Base-by-base conservation (phyloP, 73 alveolate species). In the Paramecium bursaria region DNA sequence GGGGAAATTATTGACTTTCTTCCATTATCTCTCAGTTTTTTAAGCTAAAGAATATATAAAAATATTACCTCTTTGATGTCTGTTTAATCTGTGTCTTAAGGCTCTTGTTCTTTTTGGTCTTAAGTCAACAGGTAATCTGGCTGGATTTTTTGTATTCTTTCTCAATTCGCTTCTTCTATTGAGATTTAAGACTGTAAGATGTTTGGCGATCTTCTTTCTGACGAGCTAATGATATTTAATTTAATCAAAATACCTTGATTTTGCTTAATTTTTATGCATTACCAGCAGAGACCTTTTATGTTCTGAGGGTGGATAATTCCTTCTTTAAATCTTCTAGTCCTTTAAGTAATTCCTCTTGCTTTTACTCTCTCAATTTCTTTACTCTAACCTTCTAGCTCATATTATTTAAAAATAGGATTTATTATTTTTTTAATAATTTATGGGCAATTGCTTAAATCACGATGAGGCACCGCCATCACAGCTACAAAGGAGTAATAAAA, bases 21-120 rank as follows among this genome's bases (percentile, higher is more conserved):
- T 57, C 76, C 76, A 57, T 57, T 57, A 57, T 57, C 76, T 57
- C 76, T 26, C 26, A 29, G 76, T 57, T 57, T 57, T 57, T 57
- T 57, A 57, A 57, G 76, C 76, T 57, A 29, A 13, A 29, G 31
- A 29, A 57, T 10, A 27, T 57, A 57, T 10, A 57, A 11, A n/a
- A 57, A 2, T 29, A 3, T 29, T 57, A 57, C 76, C 76, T 57
- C 35, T 57, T 57, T 57, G 29, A 5, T 30, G 17, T 26, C 76
- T 57, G 26, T 48, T 26, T 0, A 57, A 44, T 57, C 76, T 57
- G 26, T 57, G 31, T 57, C 76, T 57, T 17, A 57, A 29, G 9
- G 76, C 47, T 57, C 76, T 57, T n/a, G 76, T 57, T 57, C 31
- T 9, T 17, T 57, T 57, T 15, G 30, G 30, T 29, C 76, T 57